Evolutionary conservation across 2,329 filamentous ascomycete genomes (phyloP), one percentile per base, ranked within the genome.

Genomic region (Aspergillus aculeatus): DNA sequence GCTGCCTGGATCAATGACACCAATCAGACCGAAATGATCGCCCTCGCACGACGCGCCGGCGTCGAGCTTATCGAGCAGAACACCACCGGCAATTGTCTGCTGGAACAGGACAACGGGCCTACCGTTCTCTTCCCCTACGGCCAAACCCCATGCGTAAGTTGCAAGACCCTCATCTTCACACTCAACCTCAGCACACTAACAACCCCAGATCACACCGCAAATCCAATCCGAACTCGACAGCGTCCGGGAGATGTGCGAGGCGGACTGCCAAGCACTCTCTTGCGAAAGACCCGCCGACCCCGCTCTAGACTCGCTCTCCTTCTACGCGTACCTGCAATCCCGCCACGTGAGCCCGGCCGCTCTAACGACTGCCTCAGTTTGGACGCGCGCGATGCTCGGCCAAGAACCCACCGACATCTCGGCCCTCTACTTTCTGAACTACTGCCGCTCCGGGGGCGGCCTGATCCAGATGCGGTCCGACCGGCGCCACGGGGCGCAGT

Each of bases 1-100:
- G 85, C 83, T 0, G 83, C 82, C 0, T 87, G 84, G 85, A 81
- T 86, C 63, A 87, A 87, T 62, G 81, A 86, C 55, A 79, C 73
- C 1, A 83, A 79, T 54, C 84, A 87, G 62, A 72, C 65, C 26
- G 71, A 72, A 3, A 78, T 86, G 52, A 80, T 71, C 62, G 72
- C 68, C 0, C 68, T 83, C 7, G 64, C 63, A 3, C 38, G 64
- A 53, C 32, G 60, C 5, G 60, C 35, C 50, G 75, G 76, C 0
- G 64, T 81, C 0, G 77, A 82, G 26, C 61, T 81, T 0, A 73
- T 83, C 7, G 74, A 77, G 65, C 83, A 86, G 65, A 81, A 81
- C 35, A 79, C 77, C 0, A 59, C 69, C 1, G 82, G 83, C 0
- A 73, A 77, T 2, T 75, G 72, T 10, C 72, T 83, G 0, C 69